These are phyloP conservation scores for Fusarium redolens DNA, from an alignment of 2,329 filamentous ascomycete genomes.

Conservation along the genomic window DNA sequence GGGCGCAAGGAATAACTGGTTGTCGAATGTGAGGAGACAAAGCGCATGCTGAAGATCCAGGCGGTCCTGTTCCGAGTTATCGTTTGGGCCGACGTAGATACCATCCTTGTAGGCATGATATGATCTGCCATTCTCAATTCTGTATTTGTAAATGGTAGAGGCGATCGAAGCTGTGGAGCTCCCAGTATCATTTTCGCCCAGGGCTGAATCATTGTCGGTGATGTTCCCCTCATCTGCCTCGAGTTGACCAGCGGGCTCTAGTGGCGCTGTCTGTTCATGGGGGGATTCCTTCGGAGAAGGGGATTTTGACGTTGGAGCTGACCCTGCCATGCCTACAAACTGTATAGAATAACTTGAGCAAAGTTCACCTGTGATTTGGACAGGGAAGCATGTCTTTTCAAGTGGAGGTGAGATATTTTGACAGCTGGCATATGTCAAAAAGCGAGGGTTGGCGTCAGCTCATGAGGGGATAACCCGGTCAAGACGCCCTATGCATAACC, in stretches of 20 bases:
- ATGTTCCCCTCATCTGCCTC: slow-evolving; percentile 6
- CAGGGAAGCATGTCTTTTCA: not conserved
- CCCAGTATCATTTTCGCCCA: not conserved
- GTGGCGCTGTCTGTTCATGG: not conserved
- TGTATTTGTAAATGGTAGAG: slow-evolving; percentile 34
- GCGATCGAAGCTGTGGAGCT: slow-evolving; percentile 34
- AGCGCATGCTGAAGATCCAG: slow-evolving; percentile 38
- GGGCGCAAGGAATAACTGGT: slow-evolving; percentile 38
- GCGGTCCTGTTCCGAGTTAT: slow-evolving; percentile 21
- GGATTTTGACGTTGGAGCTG: not conserved
- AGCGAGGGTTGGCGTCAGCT: not conserved
- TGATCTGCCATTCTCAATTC: slow-evolving; percentile 43
- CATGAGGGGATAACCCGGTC: not conserved
- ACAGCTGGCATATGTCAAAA: not conserved
- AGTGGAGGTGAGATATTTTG: not conserved
- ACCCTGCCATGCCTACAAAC: not conserved
- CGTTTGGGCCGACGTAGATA: slow-evolving; percentile 17
- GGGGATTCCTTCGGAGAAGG: not conserved
- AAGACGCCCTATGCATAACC: not conserved
- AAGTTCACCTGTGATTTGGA: not conserved
- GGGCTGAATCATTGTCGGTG: slow-evolving; percentile 4
- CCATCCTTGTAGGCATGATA: slow-evolving; percentile 45
- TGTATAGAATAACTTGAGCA: not conserved
- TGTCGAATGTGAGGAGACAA: slow-evolving; percentile 43
- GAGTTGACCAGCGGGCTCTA: slow-evolving; percentile 2